Conservation (phyloP, 192 early-diverging fungal genomes). For the Chytriomyces sp. region DNA sequence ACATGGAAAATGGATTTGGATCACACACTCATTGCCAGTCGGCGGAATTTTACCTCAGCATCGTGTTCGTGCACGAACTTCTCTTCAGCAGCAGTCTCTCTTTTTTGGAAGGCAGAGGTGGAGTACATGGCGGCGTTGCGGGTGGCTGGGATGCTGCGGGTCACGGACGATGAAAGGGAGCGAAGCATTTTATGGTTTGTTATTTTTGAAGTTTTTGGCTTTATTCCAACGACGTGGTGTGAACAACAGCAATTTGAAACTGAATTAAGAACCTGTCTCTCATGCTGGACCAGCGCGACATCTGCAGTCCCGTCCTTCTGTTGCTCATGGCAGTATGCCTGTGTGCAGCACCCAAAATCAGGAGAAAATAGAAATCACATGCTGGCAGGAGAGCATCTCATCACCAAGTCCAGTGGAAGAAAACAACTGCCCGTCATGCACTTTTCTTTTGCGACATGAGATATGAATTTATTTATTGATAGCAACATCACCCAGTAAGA, state of each 20-base stretch:
- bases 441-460: too few species aligned
- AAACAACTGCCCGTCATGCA: too few species aligned
- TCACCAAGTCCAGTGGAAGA: too few species aligned
- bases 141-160: not conserved
- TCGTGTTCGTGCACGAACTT: slow-evolving; percentile 35
- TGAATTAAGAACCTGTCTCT: too few species aligned
- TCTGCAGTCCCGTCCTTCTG: too few species aligned
- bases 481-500: not conserved
- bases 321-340: too few species aligned
- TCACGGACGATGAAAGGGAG: not conserved
- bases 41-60: slow-evolving; percentile 10
- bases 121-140: slow-evolving; percentile 22
- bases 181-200: not conserved
- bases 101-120: slow-evolving; percentile 9
- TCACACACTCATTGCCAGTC: not conserved
- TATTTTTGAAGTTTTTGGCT: not conserved
- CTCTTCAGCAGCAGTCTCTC: slow-evolving; percentile 15
- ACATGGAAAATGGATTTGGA: not conserved
- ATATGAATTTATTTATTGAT: too few species aligned
- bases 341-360: too few species aligned
- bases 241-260: not conserved
- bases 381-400: too few species aligned
- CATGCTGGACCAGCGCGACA: too few species aligned
- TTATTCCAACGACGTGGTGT: not conserved
- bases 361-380: too few species aligned